Evolutionary conservation across 2,329 filamentous ascomycete genomes (phyloP).

Genomic region (Fusarium sp.): DNA sequence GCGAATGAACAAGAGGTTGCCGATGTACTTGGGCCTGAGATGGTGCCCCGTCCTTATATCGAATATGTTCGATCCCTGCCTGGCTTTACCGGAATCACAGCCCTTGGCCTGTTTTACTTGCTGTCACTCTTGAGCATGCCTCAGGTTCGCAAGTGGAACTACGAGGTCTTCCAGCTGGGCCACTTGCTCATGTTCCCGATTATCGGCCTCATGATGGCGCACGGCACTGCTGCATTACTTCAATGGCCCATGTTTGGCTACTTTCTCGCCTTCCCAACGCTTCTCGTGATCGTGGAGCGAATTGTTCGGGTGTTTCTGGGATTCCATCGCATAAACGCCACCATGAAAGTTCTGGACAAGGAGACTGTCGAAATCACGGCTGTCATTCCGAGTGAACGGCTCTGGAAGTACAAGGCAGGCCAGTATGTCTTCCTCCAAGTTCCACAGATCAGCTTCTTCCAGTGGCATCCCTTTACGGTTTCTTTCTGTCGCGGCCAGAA

Average conservation of each 20-base stretch:
- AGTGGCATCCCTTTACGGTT: conserved; percentile 71
- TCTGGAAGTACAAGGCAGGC: conserved; percentile 67
- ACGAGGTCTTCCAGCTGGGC: conserved; percentile 67
- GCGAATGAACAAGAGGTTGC: conserved; percentile 58
- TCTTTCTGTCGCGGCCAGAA: conserved; percentile 64
- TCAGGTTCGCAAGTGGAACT: conserved; percentile 61
- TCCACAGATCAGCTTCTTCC: conserved; percentile 62
- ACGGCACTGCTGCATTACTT: conserved; percentile 62
- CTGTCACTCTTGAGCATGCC: conserved; percentile 63
- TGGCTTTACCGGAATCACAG: conserved; percentile 63
- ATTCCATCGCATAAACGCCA: conserved; percentile 61
- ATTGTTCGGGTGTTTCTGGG: conserved; percentile 57
- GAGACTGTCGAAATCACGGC: conserved; percentile 64
- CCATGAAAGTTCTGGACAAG: conserved; percentile 60
- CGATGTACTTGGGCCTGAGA: conserved; percentile 56
- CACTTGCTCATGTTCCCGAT: conserved; percentile 70
- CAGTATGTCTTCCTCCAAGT: conserved; percentile 69
- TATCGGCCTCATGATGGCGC: conserved; percentile 65
- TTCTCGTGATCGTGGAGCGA: conserved; percentile 63
- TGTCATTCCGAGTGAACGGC: conserved; percentile 58
- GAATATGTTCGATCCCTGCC: conserved; percentile 60
- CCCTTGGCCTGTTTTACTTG: conserved; percentile 61
- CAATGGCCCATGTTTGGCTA: conserved; percentile 69
- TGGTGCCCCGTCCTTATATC: conserved; percentile 57
- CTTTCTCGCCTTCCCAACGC: conserved; percentile 64